phyloP scores from a whole-genome alignment of 2,329 filamentous ascomycete species.

The Hymenoscyphus infarciens region DNA sequence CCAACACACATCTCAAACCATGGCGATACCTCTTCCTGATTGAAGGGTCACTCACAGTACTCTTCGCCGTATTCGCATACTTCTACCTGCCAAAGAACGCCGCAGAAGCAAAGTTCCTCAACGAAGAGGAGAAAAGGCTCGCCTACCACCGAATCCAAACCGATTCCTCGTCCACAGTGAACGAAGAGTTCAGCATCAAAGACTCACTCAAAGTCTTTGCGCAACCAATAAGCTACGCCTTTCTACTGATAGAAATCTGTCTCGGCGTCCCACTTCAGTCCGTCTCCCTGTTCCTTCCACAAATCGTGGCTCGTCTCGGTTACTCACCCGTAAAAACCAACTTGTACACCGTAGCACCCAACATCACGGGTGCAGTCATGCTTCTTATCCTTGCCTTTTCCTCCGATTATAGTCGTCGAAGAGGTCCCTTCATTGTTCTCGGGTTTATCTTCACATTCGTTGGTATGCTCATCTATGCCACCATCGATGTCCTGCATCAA shows the following conservation, averaged over 20 bases:
- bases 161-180: constrained; percentile 63
- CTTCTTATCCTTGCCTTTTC: constrained; percentile 68
- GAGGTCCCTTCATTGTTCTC: constrained; percentile 65
- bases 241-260: constrained; percentile 54
- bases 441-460: constrained; percentile 72
- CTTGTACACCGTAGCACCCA: constrained; percentile 77
- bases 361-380: constrained; percentile 69
- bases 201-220: constrained; percentile 52
- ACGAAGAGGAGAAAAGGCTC: constrained; percentile 32
- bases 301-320: constrained; percentile 50
- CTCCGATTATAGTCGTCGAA: constrained; percentile 50
- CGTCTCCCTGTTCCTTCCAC: constrained; percentile 52
- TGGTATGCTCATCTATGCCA: constrained; percentile 75
- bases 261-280: constrained; percentile 57
- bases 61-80: constrained; percentile 36
- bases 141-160: constrained; percentile 36
- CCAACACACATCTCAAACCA: constrained; percentile 43
- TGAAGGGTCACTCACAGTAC: constrained; percentile 35
- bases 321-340: constrained; percentile 60
- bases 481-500: constrained; percentile 53
- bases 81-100: constrained; percentile 37
- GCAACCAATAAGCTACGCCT: constrained; percentile 41
- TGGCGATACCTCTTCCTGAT: constrained; percentile 53
- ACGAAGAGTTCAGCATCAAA: constrained; percentile 48
- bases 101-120: constrained; percentile 32